Evolutionary conservation across 2,329 filamentous ascomycete genomes (phyloP), one percentile per base, ranked within the genome.

Genomic region (Calonectria honghensis): DNA sequence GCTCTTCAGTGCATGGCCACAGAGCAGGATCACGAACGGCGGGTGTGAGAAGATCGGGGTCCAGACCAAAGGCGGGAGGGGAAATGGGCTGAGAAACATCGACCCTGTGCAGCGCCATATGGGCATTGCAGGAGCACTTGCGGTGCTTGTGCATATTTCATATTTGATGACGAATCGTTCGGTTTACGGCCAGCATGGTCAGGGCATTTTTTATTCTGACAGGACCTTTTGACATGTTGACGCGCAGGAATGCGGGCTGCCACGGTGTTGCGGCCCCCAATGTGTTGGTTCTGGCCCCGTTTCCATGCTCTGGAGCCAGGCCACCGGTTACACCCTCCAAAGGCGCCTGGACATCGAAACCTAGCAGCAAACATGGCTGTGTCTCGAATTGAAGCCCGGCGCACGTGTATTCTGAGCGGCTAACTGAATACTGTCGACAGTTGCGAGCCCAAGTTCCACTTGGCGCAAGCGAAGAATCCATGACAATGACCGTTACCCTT

Each of bases 1-100:
- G 73, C 54, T 72, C 20, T 45, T 59, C 18, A 5, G 24, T 64
- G 65, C 35, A 45, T 71, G 35, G 64, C 41, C 41, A 48, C 32
- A 41, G 57, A 64, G 57, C 59, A 67, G 41, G 54, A 61, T 68
- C 68, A 50, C 67, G 68, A 73, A 77, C 70, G 31, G 32, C 32
- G n/a, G 54, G 35, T 48, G 67, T 73, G 69, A 66, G 64, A 76
- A 63, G 61, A 68, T 73, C 57, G 69, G 64, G 50, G 67, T 75
- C 77, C 57, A 77, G 61, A 54, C 73, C 65, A 57, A n/a, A 32
- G 54, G 66, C 48, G 45, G 54, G 45, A 68, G 64, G 63, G 63
- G 54, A 24, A 64, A 64, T 73, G 65, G 48, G 45, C 65, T 68
- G 65, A 57, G 57, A 27, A 64, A 64, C 29, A 20, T 5, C 37